A percentile compares a stretch with the other conserved stretches of the same genome.
Evolutionary conservation across 495 filamentous ascomycete genomes (phyloP).

Genomic region (Neurospora sp.): DNA sequence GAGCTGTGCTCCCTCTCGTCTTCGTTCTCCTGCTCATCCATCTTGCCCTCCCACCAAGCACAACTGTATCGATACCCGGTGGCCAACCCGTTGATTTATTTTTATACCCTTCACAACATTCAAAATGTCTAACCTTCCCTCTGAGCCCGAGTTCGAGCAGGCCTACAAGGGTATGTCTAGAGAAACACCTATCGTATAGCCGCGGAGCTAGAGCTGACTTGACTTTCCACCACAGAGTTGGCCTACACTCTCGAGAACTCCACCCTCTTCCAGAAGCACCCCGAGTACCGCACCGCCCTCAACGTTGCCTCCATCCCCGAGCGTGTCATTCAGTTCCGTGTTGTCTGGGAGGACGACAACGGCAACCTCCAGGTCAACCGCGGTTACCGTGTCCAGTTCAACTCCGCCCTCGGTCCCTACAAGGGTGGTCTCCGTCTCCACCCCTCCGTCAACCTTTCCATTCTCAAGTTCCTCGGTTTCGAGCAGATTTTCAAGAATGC

Average conservation of each 20-base stretch:
- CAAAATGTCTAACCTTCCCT: constrained; percentile 73
- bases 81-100: neutral
- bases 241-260: constrained; percentile 87
- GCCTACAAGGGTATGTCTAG: constrained; percentile 72
- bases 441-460: constrained; percentile 90
- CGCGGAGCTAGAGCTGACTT: neutral
- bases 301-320: constrained; percentile 84
- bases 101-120: constrained; percentile 1
- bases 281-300: constrained; percentile 87
- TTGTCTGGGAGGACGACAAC: constrained; percentile 93
- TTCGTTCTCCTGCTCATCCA: constrained; percentile 1
- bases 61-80: constrained; percentile 8
- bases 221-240: constrained; percentile 54
- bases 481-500: constrained; percentile 99
- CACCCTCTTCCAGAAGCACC: constrained; percentile 84
- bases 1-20: neutral
- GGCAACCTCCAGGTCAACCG: constrained; percentile 86
- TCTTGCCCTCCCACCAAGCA: constrained; percentile 4
- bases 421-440: constrained; percentile 97
- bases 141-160: constrained; percentile 97
- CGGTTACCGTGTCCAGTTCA: constrained; percentile 97
- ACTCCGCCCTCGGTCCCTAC: constrained; percentile 94
- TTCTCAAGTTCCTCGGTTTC: constrained; percentile 97
- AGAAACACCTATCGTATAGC: neutral
- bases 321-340: constrained; percentile 94